Conservation (phyloP, 1,284 basidiomycete genomes). For the Ganoderma meredithae region DNA sequence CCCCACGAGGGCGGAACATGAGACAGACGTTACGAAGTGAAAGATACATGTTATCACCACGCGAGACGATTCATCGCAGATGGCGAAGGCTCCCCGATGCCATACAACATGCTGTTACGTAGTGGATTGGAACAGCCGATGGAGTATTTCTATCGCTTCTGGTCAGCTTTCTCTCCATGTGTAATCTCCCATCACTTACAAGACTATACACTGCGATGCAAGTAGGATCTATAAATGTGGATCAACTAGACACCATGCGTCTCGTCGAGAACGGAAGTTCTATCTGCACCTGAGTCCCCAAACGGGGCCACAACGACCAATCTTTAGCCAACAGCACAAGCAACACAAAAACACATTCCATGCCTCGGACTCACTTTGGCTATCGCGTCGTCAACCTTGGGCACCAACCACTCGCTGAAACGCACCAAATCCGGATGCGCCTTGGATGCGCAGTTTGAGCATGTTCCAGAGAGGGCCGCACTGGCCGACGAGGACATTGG, state of each 20-base stretch:
- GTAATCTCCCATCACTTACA: neutral
- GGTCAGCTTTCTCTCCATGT: no score
- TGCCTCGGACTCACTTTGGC: neutral
- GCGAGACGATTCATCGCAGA: no score
- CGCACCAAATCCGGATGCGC: constrained; percentile 4
- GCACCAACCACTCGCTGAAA: neutral
- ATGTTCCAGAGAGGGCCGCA: neutral
- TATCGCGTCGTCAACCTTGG: constrained; percentile 5
- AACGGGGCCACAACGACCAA: neutral
- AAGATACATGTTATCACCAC: no score
- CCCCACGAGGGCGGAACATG: no score
- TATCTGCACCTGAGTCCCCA: neutral
- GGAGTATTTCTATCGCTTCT: no score
- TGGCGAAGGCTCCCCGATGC: no score
- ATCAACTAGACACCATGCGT: neutral
- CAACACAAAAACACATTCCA: neutral
- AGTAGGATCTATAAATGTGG: no score
- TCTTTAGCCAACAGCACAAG: neutral
- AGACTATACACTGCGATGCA: neutral
- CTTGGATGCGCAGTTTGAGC: neutral
- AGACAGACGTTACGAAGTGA: no score
- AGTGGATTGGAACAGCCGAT: no score
- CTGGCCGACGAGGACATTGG: neutral
- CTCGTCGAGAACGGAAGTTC: neutral
- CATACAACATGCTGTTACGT: no score